Percentiles rank a stretch among this genome's conserved stretches.
Evolutionary conservation across 169 alveolate species (phyloP).

Genomic region (Plasmodium cynomolgi): DNA sequence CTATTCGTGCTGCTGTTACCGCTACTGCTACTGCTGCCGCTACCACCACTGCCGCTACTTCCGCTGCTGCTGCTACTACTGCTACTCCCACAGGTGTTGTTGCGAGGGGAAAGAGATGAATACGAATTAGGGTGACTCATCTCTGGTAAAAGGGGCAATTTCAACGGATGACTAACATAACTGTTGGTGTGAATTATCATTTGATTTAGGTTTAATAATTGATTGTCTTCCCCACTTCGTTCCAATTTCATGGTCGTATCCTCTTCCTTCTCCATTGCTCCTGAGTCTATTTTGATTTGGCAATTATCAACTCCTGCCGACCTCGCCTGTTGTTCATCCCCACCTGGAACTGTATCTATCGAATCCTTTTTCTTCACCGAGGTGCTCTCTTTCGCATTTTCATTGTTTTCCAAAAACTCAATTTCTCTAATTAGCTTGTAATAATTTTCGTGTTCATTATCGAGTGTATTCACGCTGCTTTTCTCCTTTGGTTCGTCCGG

Average conservation of each 20-base stretch:
- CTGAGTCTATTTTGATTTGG: background rate
- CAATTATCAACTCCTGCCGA: background rate
- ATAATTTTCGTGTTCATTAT: constrained; percentile 51
- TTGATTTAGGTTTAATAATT: constrained; percentile 7
- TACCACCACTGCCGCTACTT: background rate
- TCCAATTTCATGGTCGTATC: background rate
- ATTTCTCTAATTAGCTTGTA: constrained; percentile 64
- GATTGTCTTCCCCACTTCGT: constrained; percentile 14
- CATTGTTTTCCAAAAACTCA: constrained; percentile 54
- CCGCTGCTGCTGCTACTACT: background rate
- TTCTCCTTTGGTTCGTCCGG: background rate
- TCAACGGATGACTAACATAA: constrained; percentile 30
- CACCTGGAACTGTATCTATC: background rate
- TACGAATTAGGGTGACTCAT: constrained; percentile 56
- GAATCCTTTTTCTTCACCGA: constrained; percentile 1
- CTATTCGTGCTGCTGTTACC: background rate
- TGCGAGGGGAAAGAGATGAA: constrained; percentile 41
- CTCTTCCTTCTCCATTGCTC: background rate
- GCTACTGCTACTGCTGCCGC: background rate
- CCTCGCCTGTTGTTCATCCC: background rate
- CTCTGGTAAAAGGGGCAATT: constrained; percentile 47
- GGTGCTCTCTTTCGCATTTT: constrained; percentile 1
- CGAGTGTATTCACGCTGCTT: background rate
- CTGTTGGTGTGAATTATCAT: constrained; percentile 5
- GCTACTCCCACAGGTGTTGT: constrained; percentile 8